Evolutionary conservation across 2,329 filamentous ascomycete species (phyloP).

Genomic region (Chaetomium strumarium): DNA sequence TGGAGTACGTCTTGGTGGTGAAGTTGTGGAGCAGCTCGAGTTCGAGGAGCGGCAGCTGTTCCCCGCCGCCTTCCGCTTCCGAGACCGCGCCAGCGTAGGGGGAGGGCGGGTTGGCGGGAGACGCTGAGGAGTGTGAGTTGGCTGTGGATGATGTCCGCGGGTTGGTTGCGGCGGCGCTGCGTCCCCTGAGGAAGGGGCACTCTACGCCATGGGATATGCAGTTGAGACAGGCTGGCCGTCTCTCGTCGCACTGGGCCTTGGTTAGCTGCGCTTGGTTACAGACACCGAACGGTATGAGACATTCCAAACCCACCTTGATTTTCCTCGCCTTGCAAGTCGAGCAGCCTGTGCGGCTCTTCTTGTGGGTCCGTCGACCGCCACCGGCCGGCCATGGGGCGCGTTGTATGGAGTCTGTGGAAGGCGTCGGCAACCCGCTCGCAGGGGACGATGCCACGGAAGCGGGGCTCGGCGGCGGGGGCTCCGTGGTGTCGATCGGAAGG

Average conservation of each 20-base stretch:
- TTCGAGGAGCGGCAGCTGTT: slow-evolving; percentile 35
- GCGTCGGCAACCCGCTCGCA: background rate
- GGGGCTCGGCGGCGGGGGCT: too few relatives aligned
- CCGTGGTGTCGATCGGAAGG: too few relatives aligned
- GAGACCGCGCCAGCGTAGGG: background rate
- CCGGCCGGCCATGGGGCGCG: slow-evolving; percentile 6
- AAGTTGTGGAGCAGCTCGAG: slow-evolving; percentile 51
- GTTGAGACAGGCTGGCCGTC: slow-evolving; percentile 35
- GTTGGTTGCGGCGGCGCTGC: background rate
- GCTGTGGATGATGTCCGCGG: background rate
- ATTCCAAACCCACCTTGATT: slow-evolving; percentile 34
- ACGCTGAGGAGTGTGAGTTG: slow-evolving; percentile 6
- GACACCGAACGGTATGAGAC: background rate
- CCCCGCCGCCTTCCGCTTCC: slow-evolving; percentile 9
- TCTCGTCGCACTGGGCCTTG: slow-evolving; percentile 34
- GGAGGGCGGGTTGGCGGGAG: background rate
- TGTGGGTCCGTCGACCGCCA: slow-evolving; percentile 18
- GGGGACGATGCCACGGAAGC: slow-evolving; percentile 5
- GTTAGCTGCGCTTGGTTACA: background rate
- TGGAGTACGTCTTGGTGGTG: slow-evolving; percentile 43
- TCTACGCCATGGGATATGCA: slow-evolving; percentile 36
- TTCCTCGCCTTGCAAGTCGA: slow-evolving; percentile 35
- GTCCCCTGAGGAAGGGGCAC: slow-evolving; percentile 31
- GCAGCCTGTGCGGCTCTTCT: slow-evolving; percentile 36
- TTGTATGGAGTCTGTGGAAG: background rate